Evolutionary conservation across 2,329 filamentous ascomycete species (phyloP).

Genomic region (Fusarium metavorans): DNA sequence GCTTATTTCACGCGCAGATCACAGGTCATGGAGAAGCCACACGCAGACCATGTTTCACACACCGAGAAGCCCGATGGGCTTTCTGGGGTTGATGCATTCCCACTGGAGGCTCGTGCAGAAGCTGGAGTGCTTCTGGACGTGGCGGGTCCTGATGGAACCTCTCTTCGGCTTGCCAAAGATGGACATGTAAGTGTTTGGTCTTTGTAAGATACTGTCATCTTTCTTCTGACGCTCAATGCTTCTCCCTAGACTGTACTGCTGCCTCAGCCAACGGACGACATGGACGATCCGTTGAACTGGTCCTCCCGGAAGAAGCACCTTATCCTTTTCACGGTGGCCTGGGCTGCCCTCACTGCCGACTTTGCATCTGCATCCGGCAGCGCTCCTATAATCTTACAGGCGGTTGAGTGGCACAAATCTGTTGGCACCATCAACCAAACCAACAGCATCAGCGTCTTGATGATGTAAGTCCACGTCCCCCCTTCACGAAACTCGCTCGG

Average conservation of each 20-base stretch:
- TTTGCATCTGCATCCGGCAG: constrained; percentile 24
- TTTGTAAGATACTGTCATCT: not conserved
- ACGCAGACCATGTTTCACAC: constrained; percentile 29
- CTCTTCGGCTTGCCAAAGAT: constrained; percentile 30
- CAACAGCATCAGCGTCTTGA: constrained; percentile 36
- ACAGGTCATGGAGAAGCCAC: constrained; percentile 28
- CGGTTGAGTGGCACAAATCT: constrained; percentile 16
- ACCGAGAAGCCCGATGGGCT: constrained; percentile 11
- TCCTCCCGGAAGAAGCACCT: constrained; percentile 26
- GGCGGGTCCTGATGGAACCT: constrained; percentile 3
- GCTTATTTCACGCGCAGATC: not conserved
- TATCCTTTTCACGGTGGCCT: constrained; percentile 23
- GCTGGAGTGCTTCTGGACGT: constrained; percentile 25
- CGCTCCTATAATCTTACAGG: constrained; percentile 23
- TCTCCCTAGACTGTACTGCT: constrained; percentile 20
- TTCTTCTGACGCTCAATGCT: not conserved
- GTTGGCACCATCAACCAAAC: constrained; percentile 22
- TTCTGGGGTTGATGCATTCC: constrained; percentile 9
- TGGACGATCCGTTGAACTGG: constrained; percentile 33
- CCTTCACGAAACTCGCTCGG: too few relatives aligned
- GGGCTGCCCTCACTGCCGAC: constrained; percentile 23
- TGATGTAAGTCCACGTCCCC: constrained; percentile 12
- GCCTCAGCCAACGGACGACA: constrained; percentile 28
- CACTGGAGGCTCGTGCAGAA: constrained; percentile 27
- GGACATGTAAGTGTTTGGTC: constrained; percentile 20